Percentiles rank a stretch among this genome's conserved stretches.
Conservation (phyloP, 2,329 filamentous ascomycete species). For the Aspergillus ustus region DNA sequence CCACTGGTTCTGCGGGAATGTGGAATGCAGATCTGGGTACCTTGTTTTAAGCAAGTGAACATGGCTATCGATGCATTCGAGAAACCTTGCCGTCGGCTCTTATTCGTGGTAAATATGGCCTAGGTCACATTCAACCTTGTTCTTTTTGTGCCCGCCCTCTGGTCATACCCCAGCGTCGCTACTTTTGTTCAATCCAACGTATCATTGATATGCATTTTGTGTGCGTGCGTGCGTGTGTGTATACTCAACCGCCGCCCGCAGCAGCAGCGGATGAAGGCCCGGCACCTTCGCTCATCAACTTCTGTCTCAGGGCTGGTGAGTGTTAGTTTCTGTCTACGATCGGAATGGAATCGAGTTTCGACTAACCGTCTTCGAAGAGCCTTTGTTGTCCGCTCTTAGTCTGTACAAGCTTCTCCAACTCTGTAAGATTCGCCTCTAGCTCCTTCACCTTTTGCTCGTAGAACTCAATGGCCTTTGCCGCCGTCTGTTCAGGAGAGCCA, state of each 20-base stretch:
- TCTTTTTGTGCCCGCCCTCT: not conserved
- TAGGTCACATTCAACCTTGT: constrained; percentile 7
- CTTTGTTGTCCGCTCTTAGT: constrained; percentile 83
- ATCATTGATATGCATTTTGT: not conserved
- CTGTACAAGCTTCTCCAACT: constrained; percentile 70
- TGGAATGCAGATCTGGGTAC: constrained; percentile 35
- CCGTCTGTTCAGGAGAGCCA: constrained; percentile 45
- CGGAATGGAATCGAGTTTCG: not conserved
- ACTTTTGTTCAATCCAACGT: not conserved
- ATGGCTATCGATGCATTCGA: constrained; percentile 1
- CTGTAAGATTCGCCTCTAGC: constrained; percentile 66
- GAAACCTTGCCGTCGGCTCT: not conserved
- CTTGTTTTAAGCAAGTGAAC: constrained; percentile 28
- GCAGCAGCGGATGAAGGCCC: constrained; percentile 38
- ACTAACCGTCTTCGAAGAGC: constrained; percentile 83
- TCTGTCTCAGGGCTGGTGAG: constrained; percentile 55
- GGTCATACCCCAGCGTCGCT: not conserved
- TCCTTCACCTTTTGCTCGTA: constrained; percentile 72
- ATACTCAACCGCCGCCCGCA: constrained; percentile 31
- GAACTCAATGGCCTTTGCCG: constrained; percentile 66
- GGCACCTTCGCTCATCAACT: constrained; percentile 53
- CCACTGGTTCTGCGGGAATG: constrained; percentile 16
- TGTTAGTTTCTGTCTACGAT: constrained; percentile 23
- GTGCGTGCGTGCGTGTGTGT: not conserved
- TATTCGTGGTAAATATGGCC: constrained; percentile 1